phyloP scores from a whole-genome alignment of 2,329 filamentous ascomycete genomes.

The Claviceps sorghi region DNA sequence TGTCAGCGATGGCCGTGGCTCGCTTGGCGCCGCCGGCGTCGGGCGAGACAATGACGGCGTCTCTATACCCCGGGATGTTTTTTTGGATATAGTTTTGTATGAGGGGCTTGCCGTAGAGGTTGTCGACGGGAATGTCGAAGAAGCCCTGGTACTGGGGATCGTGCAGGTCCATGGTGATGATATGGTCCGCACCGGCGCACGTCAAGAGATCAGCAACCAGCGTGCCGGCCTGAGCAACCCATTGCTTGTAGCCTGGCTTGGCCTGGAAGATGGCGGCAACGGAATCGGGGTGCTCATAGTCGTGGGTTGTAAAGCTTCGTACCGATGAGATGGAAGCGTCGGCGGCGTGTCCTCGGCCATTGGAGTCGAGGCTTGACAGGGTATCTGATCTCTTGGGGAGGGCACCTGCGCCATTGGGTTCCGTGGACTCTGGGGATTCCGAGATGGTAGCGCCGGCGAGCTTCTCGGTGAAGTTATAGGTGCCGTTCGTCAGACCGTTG shows the following conservation, averaged over 20 bases:
- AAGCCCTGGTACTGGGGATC: conserved; percentile 97
- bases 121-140: conserved; percentile 97
- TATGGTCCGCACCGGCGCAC: conserved; percentile 89
- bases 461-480: conserved; percentile 55
- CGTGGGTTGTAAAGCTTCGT: conserved; percentile 46
- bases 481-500: conserved; percentile 47
- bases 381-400: conserved; percentile 24
- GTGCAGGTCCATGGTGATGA: conserved; percentile 95
- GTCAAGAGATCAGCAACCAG: conserved; percentile 88
- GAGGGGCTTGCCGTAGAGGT: conserved; percentile 74
- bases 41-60: conserved; percentile 86
- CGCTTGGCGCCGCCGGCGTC: conserved; percentile 95
- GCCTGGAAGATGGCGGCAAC: conserved; percentile 47
- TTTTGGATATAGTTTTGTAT: conserved; percentile 59
- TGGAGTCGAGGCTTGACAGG: conserved; percentile 19
- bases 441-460: conserved; percentile 52
- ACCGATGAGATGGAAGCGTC: conserved; percentile 27
- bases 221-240: conserved; percentile 94
- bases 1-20: conserved; percentile 87
- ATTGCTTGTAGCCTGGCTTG: conserved; percentile 92
- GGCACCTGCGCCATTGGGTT: conserved; percentile 12
- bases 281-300: conserved; percentile 44
- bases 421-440: conserved; percentile 10
- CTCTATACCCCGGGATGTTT: conserved; percentile 69
- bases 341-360: conserved; percentile 22